Conservation (phyloP, 257 asterid species). For the Salvia rosmarinus region DNA sequence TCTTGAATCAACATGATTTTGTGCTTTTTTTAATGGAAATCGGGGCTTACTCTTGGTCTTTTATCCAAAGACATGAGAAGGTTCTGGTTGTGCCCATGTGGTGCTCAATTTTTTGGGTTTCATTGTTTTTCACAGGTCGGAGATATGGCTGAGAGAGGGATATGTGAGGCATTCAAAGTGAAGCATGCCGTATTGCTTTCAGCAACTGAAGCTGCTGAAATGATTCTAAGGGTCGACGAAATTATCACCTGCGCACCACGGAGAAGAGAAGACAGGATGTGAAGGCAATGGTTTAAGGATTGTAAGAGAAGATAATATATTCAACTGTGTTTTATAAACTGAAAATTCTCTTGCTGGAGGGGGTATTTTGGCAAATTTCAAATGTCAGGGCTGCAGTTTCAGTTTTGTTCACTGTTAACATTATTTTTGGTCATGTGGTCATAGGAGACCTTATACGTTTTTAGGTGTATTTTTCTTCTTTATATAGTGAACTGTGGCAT, state of each 20-base stretch:
- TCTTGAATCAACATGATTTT: too few relatives aligned
- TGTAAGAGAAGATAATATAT: background rate
- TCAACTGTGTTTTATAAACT: background rate
- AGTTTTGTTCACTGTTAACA: background rate
- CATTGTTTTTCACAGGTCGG: slow-evolving; percentile 59
- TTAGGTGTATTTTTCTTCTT: background rate
- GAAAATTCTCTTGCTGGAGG: background rate
- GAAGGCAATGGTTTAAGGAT: slow-evolving; percentile 27
- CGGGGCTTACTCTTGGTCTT: too few relatives aligned
- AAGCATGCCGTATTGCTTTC: slow-evolving; percentile 86
- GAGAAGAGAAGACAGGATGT: slow-evolving; percentile 85
- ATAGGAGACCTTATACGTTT: background rate
- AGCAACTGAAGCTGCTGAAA: slow-evolving; percentile 93
- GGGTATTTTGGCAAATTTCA: background rate
- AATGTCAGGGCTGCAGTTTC: background rate
- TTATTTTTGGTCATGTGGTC: background rate
- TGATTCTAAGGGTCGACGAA: slow-evolving; percentile 85
- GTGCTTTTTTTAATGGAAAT: too few relatives aligned
- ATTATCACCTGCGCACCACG: slow-evolving; percentile 87
- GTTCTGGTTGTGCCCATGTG: background rate
- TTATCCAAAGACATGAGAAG: too few relatives aligned
- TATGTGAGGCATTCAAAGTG: slow-evolving; percentile 86
- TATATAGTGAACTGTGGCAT: background rate
- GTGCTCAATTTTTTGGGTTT: background rate
- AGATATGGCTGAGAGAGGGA: slow-evolving; percentile 79